Evolutionary conservation across 2,329 filamentous ascomycete genomes (phyloP), one percentile per base, ranked within the genome.

Genomic region (Fusarium sambucinum): DNA sequence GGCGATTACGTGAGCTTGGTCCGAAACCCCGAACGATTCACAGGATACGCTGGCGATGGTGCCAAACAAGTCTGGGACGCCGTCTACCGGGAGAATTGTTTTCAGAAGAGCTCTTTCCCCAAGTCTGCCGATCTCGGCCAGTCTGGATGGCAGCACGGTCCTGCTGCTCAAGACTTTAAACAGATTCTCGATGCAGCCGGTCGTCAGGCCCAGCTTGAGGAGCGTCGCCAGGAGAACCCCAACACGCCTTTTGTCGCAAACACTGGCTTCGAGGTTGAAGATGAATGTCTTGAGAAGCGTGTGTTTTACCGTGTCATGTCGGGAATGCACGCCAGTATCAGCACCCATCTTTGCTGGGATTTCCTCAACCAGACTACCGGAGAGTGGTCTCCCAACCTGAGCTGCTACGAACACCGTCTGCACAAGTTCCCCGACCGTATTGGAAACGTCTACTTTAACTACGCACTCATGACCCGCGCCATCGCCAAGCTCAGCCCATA

Each of bases 401-500:
- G 89, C 67, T 99, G 96, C 84, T 99, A 97, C 85, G 89, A 92
- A 76, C 83, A 89, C 33, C 89, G 96, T n/a, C 86, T 99, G 17
- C 92, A 97, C 79, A 84, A 86, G 23, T 89, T 92, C 77, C 93
- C 95, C 0, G 96, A 99, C 72, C 92, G 95, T 63, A 92, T 99
- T 75, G 96, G 94, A 71, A 99, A 99, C 79, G 86, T 99, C 50
- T 99, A 99, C 83, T 99, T 99, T 84, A 98, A 99, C 86, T 99
- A 97, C 76, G 96, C 96, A 1, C 86, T 99, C n/a, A 86, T 99
- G 40, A 91, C 95, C 27, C 92, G 96, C 50, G 96, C 96, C 14
- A 87, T 98, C 40, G 92, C 93, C 54, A 99, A 99, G 81, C 87
- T 98, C 11, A 92, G 91, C 14, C 92, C 92, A 25, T 90, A 94